Percentiles rank a stretch among this genome's conserved stretches.
These are phyloP conservation scores for Trypanosoma cruzi DNA, from an alignment of 208 protist species.

Conservation along the genomic window DNA sequence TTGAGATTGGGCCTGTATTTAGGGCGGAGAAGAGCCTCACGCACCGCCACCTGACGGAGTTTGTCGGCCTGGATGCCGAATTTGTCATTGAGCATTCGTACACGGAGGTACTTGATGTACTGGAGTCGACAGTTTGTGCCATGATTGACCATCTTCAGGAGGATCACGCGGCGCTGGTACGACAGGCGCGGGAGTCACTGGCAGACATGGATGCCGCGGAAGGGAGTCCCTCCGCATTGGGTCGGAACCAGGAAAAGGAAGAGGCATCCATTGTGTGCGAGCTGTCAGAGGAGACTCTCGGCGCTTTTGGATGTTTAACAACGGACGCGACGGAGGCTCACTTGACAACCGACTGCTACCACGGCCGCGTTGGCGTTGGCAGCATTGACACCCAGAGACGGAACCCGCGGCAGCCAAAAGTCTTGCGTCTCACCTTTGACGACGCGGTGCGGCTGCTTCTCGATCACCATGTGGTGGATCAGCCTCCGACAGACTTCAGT, in stretches of 20 bases:
- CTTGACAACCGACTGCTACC: conserved; percentile 42
- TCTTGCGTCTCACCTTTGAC: conserved; percentile 62
- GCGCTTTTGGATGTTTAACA: conserved; percentile 16
- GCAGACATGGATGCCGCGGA: conserved; percentile 15
- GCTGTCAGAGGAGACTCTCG: conserved; percentile 32
- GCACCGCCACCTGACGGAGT: conserved; percentile 99
- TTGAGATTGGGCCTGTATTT: conserved; percentile 97
- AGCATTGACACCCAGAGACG: too few species aligned
- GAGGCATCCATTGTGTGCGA: conserved; percentile 36
- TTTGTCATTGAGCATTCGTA: conserved; percentile 97
- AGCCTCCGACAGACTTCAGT: conserved; percentile 75
- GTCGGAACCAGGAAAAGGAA: background rate
- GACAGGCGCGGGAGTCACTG: conserved; percentile 18
- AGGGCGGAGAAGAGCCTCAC: conserved; percentile 98
- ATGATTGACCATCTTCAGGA: conserved; percentile 92
- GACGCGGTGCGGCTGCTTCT: conserved; percentile 48
- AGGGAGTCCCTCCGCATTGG: too few species aligned
- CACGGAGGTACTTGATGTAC: conserved; percentile 96
- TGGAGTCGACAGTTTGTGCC: conserved; percentile 93
- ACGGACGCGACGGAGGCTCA: conserved; percentile 1
- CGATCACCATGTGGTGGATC: conserved; percentile 33
- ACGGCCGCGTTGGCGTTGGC: conserved; percentile 42
- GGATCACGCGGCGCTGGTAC: conserved; percentile 20
- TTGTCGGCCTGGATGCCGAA: conserved; percentile 98
- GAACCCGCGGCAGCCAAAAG: conserved; percentile 8